phyloP scores from a whole-genome alignment of 805 yeast species.

The Clavispora carvajalis region DNA sequence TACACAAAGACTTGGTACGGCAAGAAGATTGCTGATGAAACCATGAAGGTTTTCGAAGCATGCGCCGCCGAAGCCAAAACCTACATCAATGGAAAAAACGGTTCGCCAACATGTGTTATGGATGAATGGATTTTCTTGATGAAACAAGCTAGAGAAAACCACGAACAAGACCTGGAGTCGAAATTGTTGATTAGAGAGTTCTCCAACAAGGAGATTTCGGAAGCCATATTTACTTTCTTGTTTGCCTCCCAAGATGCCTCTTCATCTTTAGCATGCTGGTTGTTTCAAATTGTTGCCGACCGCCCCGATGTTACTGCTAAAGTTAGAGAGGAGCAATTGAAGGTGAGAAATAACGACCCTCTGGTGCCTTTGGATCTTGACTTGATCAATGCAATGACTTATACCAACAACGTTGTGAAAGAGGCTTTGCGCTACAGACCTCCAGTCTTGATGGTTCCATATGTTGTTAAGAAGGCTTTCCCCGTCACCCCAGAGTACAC shows the following conservation, averaged over 20 bases:
- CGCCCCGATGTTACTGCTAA: constrained; percentile 85
- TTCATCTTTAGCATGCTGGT: constrained; percentile 95
- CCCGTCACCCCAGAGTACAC: constrained; percentile 80
- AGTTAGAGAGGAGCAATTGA: constrained; percentile 87
- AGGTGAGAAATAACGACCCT: constrained; percentile 76
- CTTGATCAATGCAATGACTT: constrained; percentile 78
- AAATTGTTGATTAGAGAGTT: constrained; percentile 73
- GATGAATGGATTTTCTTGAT: constrained; percentile 91
- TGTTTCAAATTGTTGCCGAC: constrained; percentile 93
- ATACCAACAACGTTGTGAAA: constrained; percentile 85
- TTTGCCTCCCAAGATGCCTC: constrained; percentile 99
- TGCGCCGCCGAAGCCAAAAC: constrained; percentile 88
- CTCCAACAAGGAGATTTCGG: constrained; percentile 86
- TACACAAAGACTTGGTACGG: constrained; percentile 99
- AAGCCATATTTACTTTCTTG: constrained; percentile 91
- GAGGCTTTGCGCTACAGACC: constrained; percentile 94
- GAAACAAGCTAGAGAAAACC: constrained; percentile 61
- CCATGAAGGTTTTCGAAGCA: constrained; percentile 83
- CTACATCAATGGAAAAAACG: constrained; percentile 66
- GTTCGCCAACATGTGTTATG: constrained; percentile 81
- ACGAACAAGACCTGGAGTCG: constrained; percentile 46
- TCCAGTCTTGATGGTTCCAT: constrained; percentile 97
- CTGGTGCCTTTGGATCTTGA: constrained; percentile 56
- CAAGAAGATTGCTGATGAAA: constrained; percentile 83
- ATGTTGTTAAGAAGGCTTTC: constrained; percentile 81